Percentiles rank a stretch among this genome's conserved stretches.
Conservation (phyloP, 306 rosid species). For the Dryas alaskensis region DNA sequence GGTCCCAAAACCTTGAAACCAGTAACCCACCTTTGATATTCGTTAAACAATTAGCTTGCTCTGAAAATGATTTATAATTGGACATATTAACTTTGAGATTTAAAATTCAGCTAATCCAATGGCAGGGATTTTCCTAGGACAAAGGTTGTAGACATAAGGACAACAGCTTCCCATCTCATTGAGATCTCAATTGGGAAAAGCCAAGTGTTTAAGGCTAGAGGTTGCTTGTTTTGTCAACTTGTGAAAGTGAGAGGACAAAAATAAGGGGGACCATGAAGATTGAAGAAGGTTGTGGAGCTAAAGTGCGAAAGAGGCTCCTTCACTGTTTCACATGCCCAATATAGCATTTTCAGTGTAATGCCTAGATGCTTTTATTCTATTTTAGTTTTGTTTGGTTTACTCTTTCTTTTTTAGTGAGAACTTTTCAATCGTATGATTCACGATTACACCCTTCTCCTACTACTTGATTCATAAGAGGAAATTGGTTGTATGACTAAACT, state of each 20-base stretch:
- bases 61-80: constrained; percentile 20
- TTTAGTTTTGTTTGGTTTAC: no score
- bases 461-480: no score
- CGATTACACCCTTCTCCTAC: no score
- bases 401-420: no score
- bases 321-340: not conserved
- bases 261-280: constrained; percentile 26
- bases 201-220: constrained; percentile 25
- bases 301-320: not conserved
- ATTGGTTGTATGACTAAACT: no score
- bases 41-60: not conserved
- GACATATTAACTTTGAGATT: not conserved
- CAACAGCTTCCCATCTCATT: constrained; percentile 1
- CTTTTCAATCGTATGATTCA: no score
- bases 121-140: constrained; percentile 4
- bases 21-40: not conserved
- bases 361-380: no score
- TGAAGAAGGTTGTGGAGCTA: not conserved
- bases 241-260: constrained; percentile 18
- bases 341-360: no score
- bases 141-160: not conserved
- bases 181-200: constrained; percentile 24
- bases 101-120: not conserved
- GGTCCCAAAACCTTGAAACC: constrained; percentile 32
- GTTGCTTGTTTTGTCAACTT: constrained; percentile 44